Evolutionary conservation across 73 alveolate genomes (phyloP), one percentile per base, ranked within the genome.

Genomic region (Stentor roeselii): DNA sequence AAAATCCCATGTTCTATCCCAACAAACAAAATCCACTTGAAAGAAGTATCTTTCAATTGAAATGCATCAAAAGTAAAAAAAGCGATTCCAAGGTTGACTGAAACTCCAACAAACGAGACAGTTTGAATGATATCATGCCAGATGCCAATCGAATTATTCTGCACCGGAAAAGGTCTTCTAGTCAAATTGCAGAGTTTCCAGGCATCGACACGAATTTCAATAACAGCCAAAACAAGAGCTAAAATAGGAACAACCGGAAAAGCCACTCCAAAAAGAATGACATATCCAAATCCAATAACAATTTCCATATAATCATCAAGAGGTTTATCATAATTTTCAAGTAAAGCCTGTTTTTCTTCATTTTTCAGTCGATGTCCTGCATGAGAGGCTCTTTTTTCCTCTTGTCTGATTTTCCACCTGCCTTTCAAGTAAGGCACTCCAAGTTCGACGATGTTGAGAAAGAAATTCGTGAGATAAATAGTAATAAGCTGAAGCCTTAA

Each of bases 391-490:
- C 36, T 39, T 30, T 36, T 36, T 60, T 82, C 84, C 0, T 14
- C 39, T n/a, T 36, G 35, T 11, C 21, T 14, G 58, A 21, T 39
- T 27, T 59, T 36, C 58, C 36, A n/a, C 60, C 60, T 60, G 36
- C 60, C 61, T 60, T 39, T 76, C 39, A 76, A 37, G n/a, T 36
- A 60, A 0, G 88, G 88, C 2, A 82, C 60, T 27, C 88, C 88
- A 35, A 82, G 42, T 38, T 82, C 67, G 38, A 61, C 11, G 15
- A 31, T 27, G 74, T 82, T 82, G 0, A 32, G 3, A n/a, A 60
- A n/a, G 21, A 76, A 39, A 2, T 37, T 41, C n/a, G 39, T 76
- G 1, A 76, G 21, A 76, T 76, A 76, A 76, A 82, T 60, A n/a
- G 31, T 60, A 2, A n/a, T 67, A 1, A 32, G 3, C 67, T 82